Conservation (phyloP, 352 stramenopile species). For the Detonula confervacea region DNA sequence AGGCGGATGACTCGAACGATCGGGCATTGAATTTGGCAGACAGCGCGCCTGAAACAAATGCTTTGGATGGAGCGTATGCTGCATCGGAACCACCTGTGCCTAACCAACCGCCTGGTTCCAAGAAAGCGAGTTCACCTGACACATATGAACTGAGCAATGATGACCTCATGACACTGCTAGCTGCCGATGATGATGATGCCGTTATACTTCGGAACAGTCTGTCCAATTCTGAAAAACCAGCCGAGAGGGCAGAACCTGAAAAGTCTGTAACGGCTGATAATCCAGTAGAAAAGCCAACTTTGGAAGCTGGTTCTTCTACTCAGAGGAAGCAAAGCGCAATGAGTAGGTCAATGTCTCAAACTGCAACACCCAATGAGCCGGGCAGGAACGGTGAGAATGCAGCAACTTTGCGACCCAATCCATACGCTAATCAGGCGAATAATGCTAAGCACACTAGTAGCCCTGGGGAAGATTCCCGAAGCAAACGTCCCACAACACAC, state of each 20-base stretch:
- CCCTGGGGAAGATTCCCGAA: background rate
- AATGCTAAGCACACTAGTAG: background rate
- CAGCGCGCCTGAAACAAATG: background rate
- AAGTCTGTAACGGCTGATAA: background rate
- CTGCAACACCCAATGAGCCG: background rate
- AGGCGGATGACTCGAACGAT: background rate
- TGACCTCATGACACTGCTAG: background rate
- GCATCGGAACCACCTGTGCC: background rate
- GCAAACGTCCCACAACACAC: background rate
- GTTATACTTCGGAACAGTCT: no score
- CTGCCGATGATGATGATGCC: no score
- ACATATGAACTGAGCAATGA: background rate
- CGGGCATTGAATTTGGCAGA: background rate
- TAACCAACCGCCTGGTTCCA: background rate
- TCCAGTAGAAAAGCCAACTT: background rate
- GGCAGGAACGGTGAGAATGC: no score
- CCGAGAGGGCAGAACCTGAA: no score
- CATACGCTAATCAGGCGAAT: background rate
- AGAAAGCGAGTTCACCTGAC: background rate
- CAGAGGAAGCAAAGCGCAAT: background rate
- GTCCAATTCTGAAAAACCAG: no score
- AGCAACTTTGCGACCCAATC: background rate
- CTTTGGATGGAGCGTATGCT: background rate
- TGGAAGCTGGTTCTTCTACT: slow-evolving; percentile 11
- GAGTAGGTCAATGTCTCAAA: background rate